Percentiles rank a stretch among this genome's conserved stretches.
Evolutionary conservation across 805 yeast genomes (phyloP).

Genomic region (Wickerhamomyces sydowiorum): DNA sequence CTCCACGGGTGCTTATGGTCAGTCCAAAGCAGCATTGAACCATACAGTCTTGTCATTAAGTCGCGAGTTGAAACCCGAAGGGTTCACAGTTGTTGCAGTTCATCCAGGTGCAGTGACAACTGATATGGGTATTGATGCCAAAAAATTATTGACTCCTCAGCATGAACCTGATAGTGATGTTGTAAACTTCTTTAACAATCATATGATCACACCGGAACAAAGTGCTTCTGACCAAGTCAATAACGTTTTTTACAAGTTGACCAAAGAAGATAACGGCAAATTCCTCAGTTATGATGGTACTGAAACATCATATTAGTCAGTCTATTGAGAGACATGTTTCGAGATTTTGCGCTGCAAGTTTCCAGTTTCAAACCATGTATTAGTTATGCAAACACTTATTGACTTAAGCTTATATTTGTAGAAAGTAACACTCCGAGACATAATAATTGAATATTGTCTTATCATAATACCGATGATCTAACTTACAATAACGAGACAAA

Average conservation of each 20-base stretch:
- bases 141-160: conserved; percentile 1
- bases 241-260: conserved; percentile 12
- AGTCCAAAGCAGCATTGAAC: conserved; percentile 32
- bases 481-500: too few species aligned
- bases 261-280: conserved; percentile 18
- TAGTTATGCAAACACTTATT: too few species aligned
- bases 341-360: too few species aligned
- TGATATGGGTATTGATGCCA: conserved; percentile 21
- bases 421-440: too few species aligned
- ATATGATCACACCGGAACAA: conserved; percentile 17
- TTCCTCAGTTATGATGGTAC: conserved; percentile 19
- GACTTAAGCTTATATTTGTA: too few species aligned
- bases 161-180: conserved; percentile 1
- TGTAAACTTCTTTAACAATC: not conserved
- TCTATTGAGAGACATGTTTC: too few species aligned
- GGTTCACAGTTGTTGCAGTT: conserved; percentile 23
- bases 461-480: too few species aligned
- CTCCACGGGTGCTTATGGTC: conserved; percentile 24
- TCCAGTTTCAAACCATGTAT: too few species aligned
- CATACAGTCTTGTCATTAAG: conserved; percentile 22
- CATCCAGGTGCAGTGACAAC: conserved; percentile 32
- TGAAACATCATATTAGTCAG: not conserved
- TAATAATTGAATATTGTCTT: too few species aligned
- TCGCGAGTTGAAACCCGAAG: conserved; percentile 18
- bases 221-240: conserved; percentile 15